A percentile compares a stretch with the other conserved stretches of the same genome.
Conservation (phyloP, 2,329 filamentous ascomycete genomes). For the Claviceps capensis region DNA sequence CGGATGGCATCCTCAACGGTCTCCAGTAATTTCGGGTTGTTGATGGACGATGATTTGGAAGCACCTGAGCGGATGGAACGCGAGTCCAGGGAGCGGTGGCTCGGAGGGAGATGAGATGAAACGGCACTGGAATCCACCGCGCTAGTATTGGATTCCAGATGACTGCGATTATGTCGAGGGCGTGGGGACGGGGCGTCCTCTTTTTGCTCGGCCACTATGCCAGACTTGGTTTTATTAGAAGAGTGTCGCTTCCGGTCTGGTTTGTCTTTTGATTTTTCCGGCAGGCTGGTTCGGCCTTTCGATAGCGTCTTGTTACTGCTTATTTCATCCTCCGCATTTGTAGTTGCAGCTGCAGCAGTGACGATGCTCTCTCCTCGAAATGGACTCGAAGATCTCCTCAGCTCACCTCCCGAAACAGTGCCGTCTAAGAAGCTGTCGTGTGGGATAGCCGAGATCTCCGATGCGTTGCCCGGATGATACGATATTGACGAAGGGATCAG, state of each 20-base stretch:
- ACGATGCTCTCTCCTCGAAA: constrained; percentile 24
- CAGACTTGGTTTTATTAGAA: constrained; percentile 31
- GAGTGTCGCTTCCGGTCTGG: constrained; percentile 32
- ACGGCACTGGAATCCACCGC: constrained; percentile 39
- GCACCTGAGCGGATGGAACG: constrained; percentile 36
- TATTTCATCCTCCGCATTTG: constrained; percentile 22
- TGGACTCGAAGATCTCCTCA: constrained; percentile 29
- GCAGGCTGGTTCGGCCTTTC: constrained; percentile 27
- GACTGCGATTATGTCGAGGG: constrained; percentile 37
- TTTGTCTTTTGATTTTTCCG: constrained; percentile 30
- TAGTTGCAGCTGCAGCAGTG: constrained; percentile 20
- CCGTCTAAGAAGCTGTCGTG: constrained; percentile 49
- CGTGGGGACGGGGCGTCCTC: constrained; percentile 33
- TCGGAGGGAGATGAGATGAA: constrained; percentile 38
- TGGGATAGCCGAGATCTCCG: constrained; percentile 72
- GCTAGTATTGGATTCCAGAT: constrained; percentile 39
- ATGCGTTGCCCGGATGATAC: constrained; percentile 54
- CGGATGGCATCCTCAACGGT: constrained; percentile 90
- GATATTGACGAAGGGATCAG: constrained; percentile 44
- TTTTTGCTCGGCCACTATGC: constrained; percentile 32
- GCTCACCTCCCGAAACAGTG: constrained; percentile 30
- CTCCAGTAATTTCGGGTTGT: constrained; percentile 80
- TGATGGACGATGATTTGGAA: constrained; percentile 67
- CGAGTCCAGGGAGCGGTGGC: constrained; percentile 41
- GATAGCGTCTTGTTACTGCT: constrained; percentile 31